phyloP scores from a whole-genome alignment of 768 basidiomycete species.

The Mycena polygramma region DNA sequence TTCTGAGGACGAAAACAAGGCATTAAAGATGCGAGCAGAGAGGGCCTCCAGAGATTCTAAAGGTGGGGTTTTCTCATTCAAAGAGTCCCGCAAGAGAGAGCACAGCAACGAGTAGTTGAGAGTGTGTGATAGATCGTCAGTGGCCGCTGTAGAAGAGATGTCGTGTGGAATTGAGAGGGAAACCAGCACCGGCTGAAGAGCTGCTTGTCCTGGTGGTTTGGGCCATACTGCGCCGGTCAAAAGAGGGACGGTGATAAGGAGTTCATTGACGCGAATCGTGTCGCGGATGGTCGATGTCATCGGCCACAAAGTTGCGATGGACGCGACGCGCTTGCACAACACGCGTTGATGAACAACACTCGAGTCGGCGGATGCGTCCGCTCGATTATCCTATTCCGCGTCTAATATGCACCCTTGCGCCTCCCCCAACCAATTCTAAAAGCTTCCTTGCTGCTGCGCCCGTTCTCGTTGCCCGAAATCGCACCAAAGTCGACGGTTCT shows the following conservation, averaged over 20 bases:
- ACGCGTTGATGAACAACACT: too few relatives aligned
- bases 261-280: constrained; percentile 62
- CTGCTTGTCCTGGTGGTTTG: constrained; percentile 43
- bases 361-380: constrained; percentile 17
- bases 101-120: constrained; percentile 74
- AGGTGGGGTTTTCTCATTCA: constrained; percentile 34
- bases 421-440: background rate
- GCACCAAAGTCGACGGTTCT: constrained; percentile 17
- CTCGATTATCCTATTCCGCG: background rate
- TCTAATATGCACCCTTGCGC: constrained; percentile 23
- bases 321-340: too few relatives aligned
- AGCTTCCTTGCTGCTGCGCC: background rate
- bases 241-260: constrained; percentile 58
- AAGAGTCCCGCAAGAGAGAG: constrained; percentile 46
- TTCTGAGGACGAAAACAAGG: constrained; percentile 50
- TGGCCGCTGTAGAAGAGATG: constrained; percentile 59
- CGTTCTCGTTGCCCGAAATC: constrained; percentile 10
- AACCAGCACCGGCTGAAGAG: constrained; percentile 66
- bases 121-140: constrained; percentile 69
- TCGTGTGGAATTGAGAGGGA: constrained; percentile 66
- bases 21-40: constrained; percentile 53
- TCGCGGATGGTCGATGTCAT: constrained; percentile 34
- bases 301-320: too few relatives aligned
- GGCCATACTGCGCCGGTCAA: constrained; percentile 62
- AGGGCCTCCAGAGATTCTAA: constrained; percentile 65